These are phyloP conservation scores for Heteromeles arbutifolia DNA, from an alignment of 306 rosid genomes.

Conservation along the genomic window DNA sequence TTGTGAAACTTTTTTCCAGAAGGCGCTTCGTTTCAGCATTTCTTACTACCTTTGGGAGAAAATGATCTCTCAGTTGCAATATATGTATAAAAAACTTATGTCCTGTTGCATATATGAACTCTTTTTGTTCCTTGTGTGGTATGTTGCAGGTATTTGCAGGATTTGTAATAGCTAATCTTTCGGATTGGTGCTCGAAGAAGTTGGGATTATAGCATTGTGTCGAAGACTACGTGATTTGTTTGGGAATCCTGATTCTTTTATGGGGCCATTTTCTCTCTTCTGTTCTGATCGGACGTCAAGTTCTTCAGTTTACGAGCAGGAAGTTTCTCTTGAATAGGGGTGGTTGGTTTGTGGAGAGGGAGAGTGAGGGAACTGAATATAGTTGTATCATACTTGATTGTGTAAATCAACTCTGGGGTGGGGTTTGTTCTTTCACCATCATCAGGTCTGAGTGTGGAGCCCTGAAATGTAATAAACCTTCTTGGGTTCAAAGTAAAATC, in stretches of 20 bases:
- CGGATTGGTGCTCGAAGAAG: constrained; percentile 61
- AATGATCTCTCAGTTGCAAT: not conserved
- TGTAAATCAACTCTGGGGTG: constrained; percentile 37
- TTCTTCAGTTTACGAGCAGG: constrained; percentile 10
- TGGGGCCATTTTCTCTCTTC: constrained; percentile 13
- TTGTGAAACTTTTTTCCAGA: not conserved
- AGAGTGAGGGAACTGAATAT: constrained; percentile 6
- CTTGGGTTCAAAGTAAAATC: constrained; percentile 2
- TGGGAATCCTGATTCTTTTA: constrained; percentile 36
- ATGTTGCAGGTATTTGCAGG: constrained; percentile 84
- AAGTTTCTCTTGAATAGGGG: not conserved
- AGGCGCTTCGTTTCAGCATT: not conserved
- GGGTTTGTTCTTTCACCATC: constrained; percentile 12
- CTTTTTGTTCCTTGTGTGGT: constrained; percentile 13
- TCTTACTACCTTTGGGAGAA: not conserved
- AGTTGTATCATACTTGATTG: constrained; percentile 16
- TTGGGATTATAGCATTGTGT: constrained; percentile 51
- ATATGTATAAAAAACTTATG: not conserved
- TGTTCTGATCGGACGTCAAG: constrained; percentile 11
- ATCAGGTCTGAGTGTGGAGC: constrained; percentile 28
- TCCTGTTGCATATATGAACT: not conserved
- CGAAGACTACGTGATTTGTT: constrained; percentile 1
- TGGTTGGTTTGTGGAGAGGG: constrained; percentile 18
- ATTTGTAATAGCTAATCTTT: constrained; percentile 85
- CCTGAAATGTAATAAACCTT: constrained; percentile 26